Evolutionary conservation across 2,329 filamentous ascomycete species (phyloP).

Genomic region (Aspergillus udagawae): DNA sequence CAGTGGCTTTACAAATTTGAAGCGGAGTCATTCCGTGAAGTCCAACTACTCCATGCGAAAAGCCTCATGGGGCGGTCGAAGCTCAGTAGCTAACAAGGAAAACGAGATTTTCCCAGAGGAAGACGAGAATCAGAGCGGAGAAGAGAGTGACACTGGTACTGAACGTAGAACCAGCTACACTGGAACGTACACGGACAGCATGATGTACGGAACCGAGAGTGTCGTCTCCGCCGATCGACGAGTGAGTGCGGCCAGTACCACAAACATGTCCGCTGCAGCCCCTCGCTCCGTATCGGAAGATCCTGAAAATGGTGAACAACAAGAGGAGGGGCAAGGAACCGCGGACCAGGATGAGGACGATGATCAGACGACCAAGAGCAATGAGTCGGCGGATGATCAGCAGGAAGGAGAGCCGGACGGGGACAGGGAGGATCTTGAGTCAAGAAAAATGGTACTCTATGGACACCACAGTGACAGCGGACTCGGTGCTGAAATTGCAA

Average conservation of each 20-base stretch:
- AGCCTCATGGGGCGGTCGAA: constrained; percentile 62
- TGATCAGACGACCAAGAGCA: constrained; percentile 15
- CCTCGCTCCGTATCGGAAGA: constrained; percentile 23
- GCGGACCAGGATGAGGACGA: constrained; percentile 9
- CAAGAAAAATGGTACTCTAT: constrained; percentile 26
- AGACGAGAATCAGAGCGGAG: constrained; percentile 50
- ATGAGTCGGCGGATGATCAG: constrained; percentile 12
- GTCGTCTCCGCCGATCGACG: constrained; percentile 36
- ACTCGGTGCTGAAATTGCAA: constrained; percentile 26
- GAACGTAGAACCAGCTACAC: constrained; percentile 44
- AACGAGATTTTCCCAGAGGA: constrained; percentile 61
- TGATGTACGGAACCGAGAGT: constrained; percentile 39
- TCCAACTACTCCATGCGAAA: constrained; percentile 60
- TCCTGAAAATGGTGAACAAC: constrained; percentile 12
- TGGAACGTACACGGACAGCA: constrained; percentile 40
- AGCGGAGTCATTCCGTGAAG: constrained; percentile 74
- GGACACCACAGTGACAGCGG: constrained; percentile 28
- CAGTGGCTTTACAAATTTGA: constrained; percentile 55
- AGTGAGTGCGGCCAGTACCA: constrained; percentile 39
- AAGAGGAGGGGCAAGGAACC: constrained; percentile 10
- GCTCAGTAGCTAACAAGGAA: constrained; percentile 52
- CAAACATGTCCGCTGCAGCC: constrained; percentile 28
- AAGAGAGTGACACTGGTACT: constrained; percentile 50
- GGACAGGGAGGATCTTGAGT: constrained; percentile 7
- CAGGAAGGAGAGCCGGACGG: constrained; percentile 15